Evolutionary conservation across 495 filamentous ascomycete genomes (phyloP), one percentile per base, ranked within the genome.

Genomic region (Aspergillus sclerotioniger): DNA sequence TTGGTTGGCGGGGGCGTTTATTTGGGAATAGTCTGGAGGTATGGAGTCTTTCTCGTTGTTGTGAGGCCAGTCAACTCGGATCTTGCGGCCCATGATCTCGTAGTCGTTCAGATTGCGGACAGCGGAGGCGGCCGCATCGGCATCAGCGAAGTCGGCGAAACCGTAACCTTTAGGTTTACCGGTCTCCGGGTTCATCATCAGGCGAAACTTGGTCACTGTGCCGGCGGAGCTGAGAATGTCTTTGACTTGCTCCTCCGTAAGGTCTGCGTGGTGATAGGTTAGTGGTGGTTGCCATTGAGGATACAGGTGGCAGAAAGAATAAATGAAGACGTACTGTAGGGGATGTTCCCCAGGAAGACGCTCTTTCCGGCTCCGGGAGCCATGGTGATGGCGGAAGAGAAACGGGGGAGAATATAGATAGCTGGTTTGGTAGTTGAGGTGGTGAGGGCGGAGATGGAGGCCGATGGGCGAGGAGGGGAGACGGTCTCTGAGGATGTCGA

Each of bases 121-220:
- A 6, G 94, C 94, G 1, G 91, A 96, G 41, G 93, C 90, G 17
- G 94, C 94, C 7, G 91, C 90, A 65, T 98, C 94, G 73, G 77
- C 80, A 62, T 98, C 94, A 25, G 87, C 84, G 66, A 92, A 98
- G 63, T 98, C 93, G 41, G 91, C 90, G 65, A 98, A 98, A 20
- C 94, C 94, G 67, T 96, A 98, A 12, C 94, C 94, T 71, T 97
- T 98, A 0, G 94, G 94, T 44, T 90, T 85, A 3, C 95, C 94
- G 0, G 92, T 98, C 62, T 98, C 93, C 8, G 89, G 88, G 74
- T 98, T 96, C 76, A 96, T 94, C 62, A 98, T 92, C 13, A 98
- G 79, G 32, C 94, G 86, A 71, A 98, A 98, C 65, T 88, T 91
- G n/a, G 93, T 74, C 0, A 97, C 93, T 53, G 89, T 87, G 12